Percentiles rank a stretch among this genome's conserved stretches.
phyloP scores from a whole-genome alignment of 2,329 filamentous ascomycete species.

The Neoarthrinium moseri region DNA sequence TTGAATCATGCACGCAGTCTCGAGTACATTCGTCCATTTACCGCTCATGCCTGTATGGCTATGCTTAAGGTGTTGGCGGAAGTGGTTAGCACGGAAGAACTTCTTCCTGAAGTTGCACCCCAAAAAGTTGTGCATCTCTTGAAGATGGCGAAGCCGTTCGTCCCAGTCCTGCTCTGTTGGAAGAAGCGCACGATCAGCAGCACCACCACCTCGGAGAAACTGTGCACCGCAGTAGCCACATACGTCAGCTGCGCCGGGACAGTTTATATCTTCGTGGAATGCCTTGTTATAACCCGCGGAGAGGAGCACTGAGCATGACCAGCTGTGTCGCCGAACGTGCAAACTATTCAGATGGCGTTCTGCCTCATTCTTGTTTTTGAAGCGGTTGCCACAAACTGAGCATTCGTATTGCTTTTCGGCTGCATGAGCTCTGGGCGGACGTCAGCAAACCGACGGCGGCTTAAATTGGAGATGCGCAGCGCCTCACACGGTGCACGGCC shows the following conservation, averaged over 20 bases:
- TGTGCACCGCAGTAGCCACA: constrained; percentile 97
- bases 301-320: constrained; percentile 86
- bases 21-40: constrained; percentile 98
- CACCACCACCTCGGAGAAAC: constrained; percentile 58
- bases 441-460: constrained; percentile 13
- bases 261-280: constrained; percentile 76
- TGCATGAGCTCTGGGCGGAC: constrained; percentile 59
- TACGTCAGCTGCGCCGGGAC: constrained; percentile 68
- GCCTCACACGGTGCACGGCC: not conserved
- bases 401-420: constrained; percentile 96
- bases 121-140: constrained; percentile 90
- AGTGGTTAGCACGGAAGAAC: constrained; percentile 96
- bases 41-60: constrained; percentile 94
- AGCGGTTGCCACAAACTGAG: constrained; percentile 86
- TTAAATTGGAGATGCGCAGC: not conserved
- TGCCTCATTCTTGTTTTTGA: constrained; percentile 99
- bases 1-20: constrained; percentile 93
- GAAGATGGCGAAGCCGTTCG: constrained; percentile 79
- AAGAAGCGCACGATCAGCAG: constrained; percentile 37
- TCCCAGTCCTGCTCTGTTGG: constrained; percentile 87
- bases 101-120: constrained; percentile 99
- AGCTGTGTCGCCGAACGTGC: constrained; percentile 88
- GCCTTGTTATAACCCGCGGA: constrained; percentile 70
- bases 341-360: constrained; percentile 95
- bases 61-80: constrained; percentile 96